Evolutionary conservation across 352 stramenopile genomes (phyloP), one percentile per base, ranked within the genome.

Genomic region (Phytophthora quininea): DNA sequence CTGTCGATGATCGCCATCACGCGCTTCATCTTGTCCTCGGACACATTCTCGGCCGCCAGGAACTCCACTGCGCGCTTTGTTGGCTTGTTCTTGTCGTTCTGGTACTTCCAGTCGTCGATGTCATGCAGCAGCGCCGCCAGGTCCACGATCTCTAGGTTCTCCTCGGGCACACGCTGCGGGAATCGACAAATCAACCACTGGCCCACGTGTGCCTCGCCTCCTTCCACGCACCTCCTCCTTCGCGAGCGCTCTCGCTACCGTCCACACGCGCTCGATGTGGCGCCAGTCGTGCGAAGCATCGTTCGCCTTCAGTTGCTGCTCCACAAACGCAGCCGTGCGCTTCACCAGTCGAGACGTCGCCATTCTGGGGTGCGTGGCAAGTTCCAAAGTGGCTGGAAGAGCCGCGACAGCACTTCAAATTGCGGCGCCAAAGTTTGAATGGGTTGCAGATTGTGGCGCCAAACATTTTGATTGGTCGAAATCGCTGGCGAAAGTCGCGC

Each of bases 41-140:
- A 6, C 6, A 92, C 76, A 24, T 70, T 54, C 64, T 95, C 67
- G 30, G 79, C 79, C 48, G 79, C 57, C 19, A 95, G 42, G 50
- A 93, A 93, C 15, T 64, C 59, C 52, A 82, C 67, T 29, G 84
- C 84, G 10, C 83, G 83, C 68, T 90, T 90, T 24, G 71, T 91
- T 37, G 69, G 64, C 8, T 74, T 74, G 19, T 82, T 76, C 29
- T 62, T 57, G 24, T 80, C 74, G 4, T 54, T 76, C 69, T 92
- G 77, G 68, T 95, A 95, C 71, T 97, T 97, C 84, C 87, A 95
- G 74, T 97, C 91, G 59, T 97, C 87, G 54, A 97, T 93, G 64
- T 97, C 91, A 65, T 97, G 91, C 42, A 97, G 71, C 52, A 97
- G 72, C 35, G 91, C 88, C 2, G 84, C 82, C 14, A 97, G 56